A percentile compares a stretch with the other conserved stretches of the same genome.
These are phyloP conservation scores for Metarhizium sp. DNA, from an alignment of 2,329 filamentous ascomycete species.

Conservation along the genomic window DNA sequence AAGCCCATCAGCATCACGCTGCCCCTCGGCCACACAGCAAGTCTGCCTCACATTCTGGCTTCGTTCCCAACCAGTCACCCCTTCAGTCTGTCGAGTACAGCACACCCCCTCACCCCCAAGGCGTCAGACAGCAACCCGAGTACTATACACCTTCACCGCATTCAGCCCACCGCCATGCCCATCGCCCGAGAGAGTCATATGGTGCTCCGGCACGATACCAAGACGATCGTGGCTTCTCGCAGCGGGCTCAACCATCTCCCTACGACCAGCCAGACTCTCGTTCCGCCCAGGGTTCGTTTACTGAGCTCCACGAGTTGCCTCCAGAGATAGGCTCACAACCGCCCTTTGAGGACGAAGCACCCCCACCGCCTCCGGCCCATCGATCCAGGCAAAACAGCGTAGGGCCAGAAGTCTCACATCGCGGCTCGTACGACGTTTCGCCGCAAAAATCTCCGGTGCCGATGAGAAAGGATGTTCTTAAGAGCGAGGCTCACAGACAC, in stretches of 20 bases:
- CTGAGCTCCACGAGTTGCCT: slow-evolving; percentile 23
- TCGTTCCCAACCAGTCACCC: slow-evolving; percentile 42
- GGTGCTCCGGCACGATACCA: slow-evolving; percentile 24
- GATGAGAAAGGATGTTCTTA: slow-evolving; percentile 51
- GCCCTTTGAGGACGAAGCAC: slow-evolving; percentile 32
- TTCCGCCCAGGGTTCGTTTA: slow-evolving; percentile 23
- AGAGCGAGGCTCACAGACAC: slow-evolving; percentile 46
- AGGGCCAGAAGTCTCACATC: slow-evolving; percentile 31
- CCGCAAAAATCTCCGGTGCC: slow-evolving; percentile 37
- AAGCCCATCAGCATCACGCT: slow-evolving; percentile 37
- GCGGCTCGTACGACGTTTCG: slow-evolving; percentile 30
- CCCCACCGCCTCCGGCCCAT: slow-evolving; percentile 49
- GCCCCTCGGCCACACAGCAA: slow-evolving; percentile 38
- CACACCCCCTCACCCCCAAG: slow-evolving; percentile 20
- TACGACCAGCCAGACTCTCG: slow-evolving; percentile 30
- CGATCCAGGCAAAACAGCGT: slow-evolving; percentile 36
- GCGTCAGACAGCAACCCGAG: slow-evolving; percentile 11
- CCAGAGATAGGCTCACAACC: slow-evolving; percentile 25
- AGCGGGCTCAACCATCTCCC: slow-evolving; percentile 18
- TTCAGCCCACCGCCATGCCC: slow-evolving; percentile 19
- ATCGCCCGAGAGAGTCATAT: slow-evolving; percentile 24
- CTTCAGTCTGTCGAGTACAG: slow-evolving; percentile 43
- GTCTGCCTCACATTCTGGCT: slow-evolving; percentile 25
- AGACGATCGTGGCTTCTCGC: slow-evolving; percentile 28
- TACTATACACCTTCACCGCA: slow-evolving; percentile 26